phyloP scores from a whole-genome alignment of 352 stramenopile species.

The Phytophthora lateralis region DNA sequence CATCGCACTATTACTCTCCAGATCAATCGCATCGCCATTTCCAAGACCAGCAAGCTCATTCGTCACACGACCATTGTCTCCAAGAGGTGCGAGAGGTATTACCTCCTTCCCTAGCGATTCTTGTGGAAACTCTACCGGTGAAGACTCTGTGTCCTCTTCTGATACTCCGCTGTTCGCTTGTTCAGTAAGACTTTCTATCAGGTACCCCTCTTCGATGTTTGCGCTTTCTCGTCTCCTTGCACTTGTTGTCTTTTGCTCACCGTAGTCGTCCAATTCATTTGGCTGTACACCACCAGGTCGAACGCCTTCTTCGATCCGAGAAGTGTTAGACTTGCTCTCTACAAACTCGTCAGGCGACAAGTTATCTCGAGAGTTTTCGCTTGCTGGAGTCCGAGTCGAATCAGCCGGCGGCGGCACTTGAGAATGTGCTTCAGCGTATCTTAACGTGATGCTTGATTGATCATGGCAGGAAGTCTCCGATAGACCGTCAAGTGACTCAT shows the following conservation, averaged over 20 bases:
- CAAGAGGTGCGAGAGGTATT: too few species aligned
- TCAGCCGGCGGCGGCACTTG: not conserved
- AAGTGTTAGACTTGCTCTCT: not conserved
- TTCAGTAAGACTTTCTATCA: slow-evolving; percentile 13
- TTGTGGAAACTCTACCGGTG: not conserved
- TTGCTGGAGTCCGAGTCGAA: not conserved
- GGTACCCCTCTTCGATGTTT: slow-evolving; percentile 17
- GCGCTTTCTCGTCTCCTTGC: not conserved
- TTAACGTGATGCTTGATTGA: not conserved
- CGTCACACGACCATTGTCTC: not conserved
- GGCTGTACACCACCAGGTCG: not conserved
- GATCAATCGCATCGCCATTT: not conserved
- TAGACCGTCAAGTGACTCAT: slow-evolving; percentile 2
- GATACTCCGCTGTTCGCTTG: slow-evolving; percentile 3
- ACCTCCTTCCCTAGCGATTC: not conserved
- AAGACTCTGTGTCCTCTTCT: not conserved
- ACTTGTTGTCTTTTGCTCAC: not conserved
- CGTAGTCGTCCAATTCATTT: not conserved
- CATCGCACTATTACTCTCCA: not conserved
- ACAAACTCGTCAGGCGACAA: not conserved
- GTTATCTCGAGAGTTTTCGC: not conserved
- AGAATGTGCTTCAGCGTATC: not conserved
- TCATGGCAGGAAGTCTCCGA: not conserved
- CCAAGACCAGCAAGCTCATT: not conserved
- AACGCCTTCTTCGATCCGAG: not conserved